Base-by-base conservation (phyloP, 139 green algal species). In the Choricystis sp. region DNA sequence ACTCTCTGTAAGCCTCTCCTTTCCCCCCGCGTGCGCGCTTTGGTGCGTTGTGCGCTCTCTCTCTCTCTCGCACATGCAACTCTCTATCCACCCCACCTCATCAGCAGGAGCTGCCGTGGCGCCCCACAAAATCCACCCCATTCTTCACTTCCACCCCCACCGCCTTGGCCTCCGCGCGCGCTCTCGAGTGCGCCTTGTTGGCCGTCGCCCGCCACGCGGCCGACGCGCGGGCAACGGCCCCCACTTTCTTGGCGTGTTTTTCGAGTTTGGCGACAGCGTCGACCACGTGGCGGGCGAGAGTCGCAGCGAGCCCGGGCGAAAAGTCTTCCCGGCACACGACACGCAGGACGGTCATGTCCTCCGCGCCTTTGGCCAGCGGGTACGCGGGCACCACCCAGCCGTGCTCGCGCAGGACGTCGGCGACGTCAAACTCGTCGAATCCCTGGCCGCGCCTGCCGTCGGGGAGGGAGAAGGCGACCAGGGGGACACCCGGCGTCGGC, bases 381-480 rank as follows among this genome's bases (percentile, higher is more conserved):
- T 88, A 90, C 19, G 81, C 77, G 2, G 83, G 83, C 61, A 90
- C 59, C 27, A 85, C 74, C 81, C 81, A 90, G 29, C 80, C 78
- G 16, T 65, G 49, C 59, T 72, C 64, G 20, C 66, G 61, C 49
- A 88, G 69, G 29, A 72, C 66, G 26, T 90, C 83, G 0, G 79
- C 72, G 20, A 90, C 19, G 29, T 86, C 66, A 60, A 85, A 88
- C 69, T 86, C 78, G 48, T 80, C 70, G 66, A 85, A 89, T 1
- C 63, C 76, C 22, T 76, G 62, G 4, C 63, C 60, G 24, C 56
- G 56, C 1, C 26, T 40, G 3, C 66, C 29, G n/a, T 59, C 72
- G 3, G 66, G 76, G 16, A 83, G 65, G 28, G 64, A 67, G 75
- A 86, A 89, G 27, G 76, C 72, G 31, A 89, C 82, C 49, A 87